Percentiles rank a stretch among this genome's conserved stretches.
Conservation (phyloP, 306 rosid genomes). For the Castanea mollissima region DNA sequence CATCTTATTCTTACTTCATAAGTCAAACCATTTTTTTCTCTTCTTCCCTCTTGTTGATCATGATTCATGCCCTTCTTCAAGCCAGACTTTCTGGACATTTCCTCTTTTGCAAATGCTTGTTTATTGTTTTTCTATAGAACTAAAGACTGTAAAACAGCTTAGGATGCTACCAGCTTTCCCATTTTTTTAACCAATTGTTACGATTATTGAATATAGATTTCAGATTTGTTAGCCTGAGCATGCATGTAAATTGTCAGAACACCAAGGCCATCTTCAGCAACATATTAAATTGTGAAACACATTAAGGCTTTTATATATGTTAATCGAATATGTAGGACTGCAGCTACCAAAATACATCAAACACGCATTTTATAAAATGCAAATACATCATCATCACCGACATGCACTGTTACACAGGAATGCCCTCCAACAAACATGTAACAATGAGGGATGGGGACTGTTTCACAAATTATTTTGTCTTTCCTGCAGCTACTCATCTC, state of each 20-base stretch:
- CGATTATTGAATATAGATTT: neutral
- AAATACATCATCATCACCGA: constrained; percentile 42
- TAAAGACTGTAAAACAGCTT: too few species aligned
- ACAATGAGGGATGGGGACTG: constrained; percentile 42
- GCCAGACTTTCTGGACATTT: too few species aligned
- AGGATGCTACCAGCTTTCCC: too few species aligned
- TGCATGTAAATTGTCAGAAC: neutral
- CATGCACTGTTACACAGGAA: constrained; percentile 50
- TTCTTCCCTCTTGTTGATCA: too few species aligned
- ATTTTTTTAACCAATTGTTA: too few species aligned
- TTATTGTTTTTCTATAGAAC: too few species aligned
- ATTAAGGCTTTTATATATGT: constrained; percentile 21
- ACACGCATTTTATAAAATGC: constrained; percentile 42
- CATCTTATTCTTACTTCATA: too few species aligned
- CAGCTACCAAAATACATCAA: constrained; percentile 49
- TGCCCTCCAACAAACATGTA: constrained; percentile 44
- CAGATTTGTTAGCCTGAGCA: neutral
- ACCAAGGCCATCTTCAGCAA: neutral
- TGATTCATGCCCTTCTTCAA: too few species aligned
- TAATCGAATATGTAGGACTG: constrained; percentile 29
- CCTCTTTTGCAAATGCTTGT: too few species aligned
- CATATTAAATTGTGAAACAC: neutral
- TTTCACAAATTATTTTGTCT: constrained; percentile 51
- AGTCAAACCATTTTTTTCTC: too few species aligned
- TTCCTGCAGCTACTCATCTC: constrained; percentile 35